Evolutionary conservation across 2,329 filamentous ascomycete genomes (phyloP).

Genomic region (Pyricularia sp.): DNA sequence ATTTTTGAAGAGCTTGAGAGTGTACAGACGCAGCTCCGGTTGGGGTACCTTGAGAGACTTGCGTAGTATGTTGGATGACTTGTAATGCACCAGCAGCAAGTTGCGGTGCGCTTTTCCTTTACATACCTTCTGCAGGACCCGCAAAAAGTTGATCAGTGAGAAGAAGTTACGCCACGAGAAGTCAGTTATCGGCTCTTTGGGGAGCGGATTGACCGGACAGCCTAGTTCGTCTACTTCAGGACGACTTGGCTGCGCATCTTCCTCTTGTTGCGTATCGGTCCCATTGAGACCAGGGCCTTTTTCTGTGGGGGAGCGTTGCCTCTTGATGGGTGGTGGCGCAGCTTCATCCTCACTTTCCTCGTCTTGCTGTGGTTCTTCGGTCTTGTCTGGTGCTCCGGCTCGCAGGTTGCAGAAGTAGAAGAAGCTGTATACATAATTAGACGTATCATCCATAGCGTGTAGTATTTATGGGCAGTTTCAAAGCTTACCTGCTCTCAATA

Average conservation of each 20-base stretch:
- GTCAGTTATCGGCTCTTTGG: slow-evolving; percentile 69
- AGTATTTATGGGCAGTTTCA: not conserved
- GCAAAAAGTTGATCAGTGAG: slow-evolving; percentile 87
- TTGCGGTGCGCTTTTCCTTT: slow-evolving; percentile 93
- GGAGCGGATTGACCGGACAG: slow-evolving; percentile 63
- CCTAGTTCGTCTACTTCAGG: slow-evolving; percentile 80
- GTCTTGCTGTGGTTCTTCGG: slow-evolving; percentile 24
- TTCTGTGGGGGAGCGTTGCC: slow-evolving; percentile 32
- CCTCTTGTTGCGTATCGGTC: not conserved
- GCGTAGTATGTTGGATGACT: slow-evolving; percentile 83
- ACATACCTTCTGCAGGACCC: slow-evolving; percentile 95
- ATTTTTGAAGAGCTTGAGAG: slow-evolving; percentile 95
- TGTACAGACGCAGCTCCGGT: slow-evolving; percentile 79
- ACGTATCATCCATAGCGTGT: not conserved
- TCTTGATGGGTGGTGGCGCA: slow-evolving; percentile 72
- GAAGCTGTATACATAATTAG: slow-evolving; percentile 46
- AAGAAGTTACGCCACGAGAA: slow-evolving; percentile 96
- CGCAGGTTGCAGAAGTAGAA: slow-evolving; percentile 81
- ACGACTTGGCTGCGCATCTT: slow-evolving; percentile 20
- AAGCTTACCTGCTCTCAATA: slow-evolving; percentile 63
- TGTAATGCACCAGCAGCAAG: slow-evolving; percentile 88
- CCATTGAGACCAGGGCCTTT: not conserved
- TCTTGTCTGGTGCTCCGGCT: slow-evolving; percentile 18
- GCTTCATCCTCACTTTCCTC: slow-evolving; percentile 66
- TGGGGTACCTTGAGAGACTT: slow-evolving; percentile 90